Conservation (phyloP, 805 yeast genomes). For the Saccharomycopsis sp. region DNA sequence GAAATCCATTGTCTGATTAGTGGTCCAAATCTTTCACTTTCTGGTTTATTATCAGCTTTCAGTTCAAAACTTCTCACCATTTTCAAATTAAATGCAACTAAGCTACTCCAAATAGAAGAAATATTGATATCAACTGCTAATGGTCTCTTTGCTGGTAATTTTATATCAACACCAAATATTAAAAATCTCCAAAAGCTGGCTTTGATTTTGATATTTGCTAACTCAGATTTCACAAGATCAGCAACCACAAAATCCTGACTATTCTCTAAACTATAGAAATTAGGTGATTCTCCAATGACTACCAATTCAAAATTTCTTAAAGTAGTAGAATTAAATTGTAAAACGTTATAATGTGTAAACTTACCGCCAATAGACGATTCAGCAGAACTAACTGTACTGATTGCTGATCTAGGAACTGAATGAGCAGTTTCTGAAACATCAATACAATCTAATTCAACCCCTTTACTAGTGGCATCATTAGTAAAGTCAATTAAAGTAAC, state of each 20-base stretch:
- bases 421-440: slow-evolving; percentile 31
- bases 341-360: slow-evolving; percentile 35
- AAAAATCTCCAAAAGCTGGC: slow-evolving; percentile 18
- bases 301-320: slow-evolving; percentile 39
- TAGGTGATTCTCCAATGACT: slow-evolving; percentile 31
- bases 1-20: slow-evolving; percentile 56
- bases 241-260: slow-evolving; percentile 22
- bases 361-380: slow-evolving; percentile 51
- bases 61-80: slow-evolving; percentile 17
- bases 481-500: slow-evolving; percentile 12
- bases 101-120: slow-evolving; percentile 50
- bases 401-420: slow-evolving; percentile 42
- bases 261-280: slow-evolving; percentile 6
- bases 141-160: slow-evolving; percentile 34
- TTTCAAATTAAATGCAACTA: slow-evolving; percentile 40
- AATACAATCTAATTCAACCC: slow-evolving; percentile 27
- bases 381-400: slow-evolving; percentile 26
- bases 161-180: slow-evolving; percentile 22
- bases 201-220: slow-evolving; percentile 4
- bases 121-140: slow-evolving; percentile 38
- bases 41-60: slow-evolving; percentile 14
- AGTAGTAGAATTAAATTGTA: slow-evolving; percentile 31
- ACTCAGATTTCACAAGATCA: slow-evolving; percentile 6
- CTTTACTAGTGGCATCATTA: slow-evolving; percentile 7
- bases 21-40: slow-evolving; percentile 23